These are phyloP conservation scores for Venturia asperata DNA, from an alignment of 2,329 filamentous ascomycete species.

Conservation along the genomic window DNA sequence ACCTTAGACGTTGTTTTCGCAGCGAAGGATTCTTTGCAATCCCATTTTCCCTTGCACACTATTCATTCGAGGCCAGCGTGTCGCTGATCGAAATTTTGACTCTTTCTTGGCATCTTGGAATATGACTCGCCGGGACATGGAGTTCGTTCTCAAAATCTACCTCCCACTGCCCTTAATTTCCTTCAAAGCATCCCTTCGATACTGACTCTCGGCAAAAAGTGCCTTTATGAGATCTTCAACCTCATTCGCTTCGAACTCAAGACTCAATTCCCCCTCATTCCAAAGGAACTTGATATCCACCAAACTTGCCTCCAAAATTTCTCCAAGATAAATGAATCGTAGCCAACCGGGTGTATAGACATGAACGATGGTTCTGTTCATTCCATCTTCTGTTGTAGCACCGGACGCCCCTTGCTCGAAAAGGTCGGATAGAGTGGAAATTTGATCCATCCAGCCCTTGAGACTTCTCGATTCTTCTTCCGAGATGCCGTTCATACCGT, in stretches of 20 bases:
- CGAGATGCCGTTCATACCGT: constrained; percentile 52
- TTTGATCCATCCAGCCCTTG: constrained; percentile 49
- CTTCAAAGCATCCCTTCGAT: constrained; percentile 50
- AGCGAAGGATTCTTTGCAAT: too few species aligned
- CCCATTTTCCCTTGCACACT: too few species aligned
- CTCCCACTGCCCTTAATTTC: constrained; percentile 38
- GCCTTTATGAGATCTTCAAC: constrained; percentile 57
- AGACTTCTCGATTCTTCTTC: constrained; percentile 55
- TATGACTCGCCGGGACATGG: too few species aligned
- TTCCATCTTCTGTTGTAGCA: constrained; percentile 23
- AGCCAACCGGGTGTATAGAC: constrained; percentile 58
- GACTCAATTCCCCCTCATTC: constrained; percentile 55
- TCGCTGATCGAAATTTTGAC: too few species aligned
- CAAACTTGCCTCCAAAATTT: constrained; percentile 55
- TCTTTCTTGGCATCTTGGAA: too few species aligned
- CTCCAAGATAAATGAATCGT: constrained; percentile 57
- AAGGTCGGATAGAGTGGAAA: constrained; percentile 50
- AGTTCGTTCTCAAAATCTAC: not conserved
- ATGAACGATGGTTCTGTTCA: constrained; percentile 48
- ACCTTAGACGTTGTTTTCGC: too few species aligned
- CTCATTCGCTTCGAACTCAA: constrained; percentile 56
- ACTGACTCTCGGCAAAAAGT: constrained; percentile 56
- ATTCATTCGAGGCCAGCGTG: too few species aligned
- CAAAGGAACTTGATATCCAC: constrained; percentile 61
- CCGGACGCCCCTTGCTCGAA: constrained; percentile 41